Percentiles rank a stretch among this genome's conserved stretches.
These are phyloP conservation scores for Arachis hypogaea DNA, from an alignment of 306 rosid species.

Conservation along the genomic window DNA sequence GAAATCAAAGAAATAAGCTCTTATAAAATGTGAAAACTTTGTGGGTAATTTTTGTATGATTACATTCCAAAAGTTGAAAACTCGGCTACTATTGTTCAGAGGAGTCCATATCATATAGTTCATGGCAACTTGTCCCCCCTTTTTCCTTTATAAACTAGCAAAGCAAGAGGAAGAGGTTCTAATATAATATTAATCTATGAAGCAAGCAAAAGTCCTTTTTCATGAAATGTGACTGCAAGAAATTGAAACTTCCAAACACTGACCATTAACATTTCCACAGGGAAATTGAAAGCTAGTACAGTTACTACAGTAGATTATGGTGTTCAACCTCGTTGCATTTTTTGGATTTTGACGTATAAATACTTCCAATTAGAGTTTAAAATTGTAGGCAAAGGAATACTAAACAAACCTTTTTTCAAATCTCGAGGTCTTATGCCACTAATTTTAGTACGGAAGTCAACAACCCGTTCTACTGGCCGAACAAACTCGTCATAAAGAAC, in stretches of 20 bases:
- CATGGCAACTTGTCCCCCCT: not conserved
- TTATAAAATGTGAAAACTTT: constrained; percentile 24
- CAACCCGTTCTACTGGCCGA: constrained; percentile 77
- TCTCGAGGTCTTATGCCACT: constrained; percentile 93
- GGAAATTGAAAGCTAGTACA: constrained; percentile 1
- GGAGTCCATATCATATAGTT: not conserved
- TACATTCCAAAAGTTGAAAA: constrained; percentile 32
- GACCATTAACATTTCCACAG: not conserved
- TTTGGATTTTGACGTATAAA: constrained; percentile 22
- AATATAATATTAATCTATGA: constrained; percentile 1
- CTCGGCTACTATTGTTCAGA: constrained; percentile 12
- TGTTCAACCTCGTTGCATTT: constrained; percentile 18
- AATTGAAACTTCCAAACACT: too few relatives aligned
- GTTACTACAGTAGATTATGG: constrained; percentile 3
- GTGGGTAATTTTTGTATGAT: not conserved
- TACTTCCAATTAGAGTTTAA: constrained; percentile 9
- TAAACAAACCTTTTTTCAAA: constrained; percentile 71
- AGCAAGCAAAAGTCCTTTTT: constrained; percentile 7
- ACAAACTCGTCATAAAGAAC: constrained; percentile 85
- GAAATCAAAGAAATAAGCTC: constrained; percentile 5
- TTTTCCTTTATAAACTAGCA: not conserved
- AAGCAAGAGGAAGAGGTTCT: constrained; percentile 22
- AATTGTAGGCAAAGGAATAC: constrained; percentile 26
- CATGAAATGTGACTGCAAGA: not conserved
- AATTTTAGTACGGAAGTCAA: constrained; percentile 85